Percentiles rank a stretch among this genome's conserved stretches.
phyloP scores from a whole-genome alignment of 768 basidiomycete species.

The Hydnomerulius pinastri region DNA sequence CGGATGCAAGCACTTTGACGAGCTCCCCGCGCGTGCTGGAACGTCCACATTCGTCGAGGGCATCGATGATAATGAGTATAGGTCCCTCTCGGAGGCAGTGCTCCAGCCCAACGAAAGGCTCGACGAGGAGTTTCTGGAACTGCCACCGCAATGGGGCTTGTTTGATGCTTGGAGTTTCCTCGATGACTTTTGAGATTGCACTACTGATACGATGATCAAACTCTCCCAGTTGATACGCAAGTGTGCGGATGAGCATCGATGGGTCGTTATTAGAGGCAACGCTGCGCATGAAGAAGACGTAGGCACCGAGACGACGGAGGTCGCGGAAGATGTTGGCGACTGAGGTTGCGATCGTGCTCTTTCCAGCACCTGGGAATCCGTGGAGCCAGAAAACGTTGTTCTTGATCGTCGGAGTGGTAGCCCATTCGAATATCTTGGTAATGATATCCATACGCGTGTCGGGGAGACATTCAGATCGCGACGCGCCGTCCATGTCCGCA shows the following conservation, averaged over 20 bases:
- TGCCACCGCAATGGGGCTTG: slow-evolving; percentile 31
- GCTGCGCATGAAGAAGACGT: slow-evolving; percentile 36
- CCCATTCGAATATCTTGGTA: slow-evolving; percentile 26
- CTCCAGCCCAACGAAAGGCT: slow-evolving; percentile 24
- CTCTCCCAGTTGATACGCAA: slow-evolving; percentile 35
- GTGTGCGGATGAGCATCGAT: slow-evolving; percentile 31
- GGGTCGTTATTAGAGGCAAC: slow-evolving; percentile 32
- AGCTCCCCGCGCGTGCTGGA: slow-evolving; percentile 27
- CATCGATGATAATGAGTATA: slow-evolving; percentile 36
- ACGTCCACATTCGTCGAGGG: slow-evolving; percentile 35
- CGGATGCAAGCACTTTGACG: slow-evolving; percentile 27
- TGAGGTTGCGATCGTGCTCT: slow-evolving; percentile 38
- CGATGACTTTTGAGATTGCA: slow-evolving; percentile 26
- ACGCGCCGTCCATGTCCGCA: slow-evolving; percentile 29
- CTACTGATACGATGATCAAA: slow-evolving; percentile 33
- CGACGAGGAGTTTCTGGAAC: slow-evolving; percentile 36
- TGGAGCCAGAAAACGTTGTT: slow-evolving; percentile 35
- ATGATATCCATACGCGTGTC: slow-evolving; percentile 33
- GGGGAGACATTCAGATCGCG: slow-evolving; percentile 30
- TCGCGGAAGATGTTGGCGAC: slow-evolving; percentile 35
- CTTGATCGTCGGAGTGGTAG: slow-evolving; percentile 15
- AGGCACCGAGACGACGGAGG: slow-evolving; percentile 36
- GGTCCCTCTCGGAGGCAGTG: slow-evolving; percentile 26
- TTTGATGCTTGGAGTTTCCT: slow-evolving; percentile 29
- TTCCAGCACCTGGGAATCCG: slow-evolving; percentile 38